Evolutionary conservation across 148 eudicot species (phyloP).

Genomic region (Dysphania ambrosioides): DNA sequence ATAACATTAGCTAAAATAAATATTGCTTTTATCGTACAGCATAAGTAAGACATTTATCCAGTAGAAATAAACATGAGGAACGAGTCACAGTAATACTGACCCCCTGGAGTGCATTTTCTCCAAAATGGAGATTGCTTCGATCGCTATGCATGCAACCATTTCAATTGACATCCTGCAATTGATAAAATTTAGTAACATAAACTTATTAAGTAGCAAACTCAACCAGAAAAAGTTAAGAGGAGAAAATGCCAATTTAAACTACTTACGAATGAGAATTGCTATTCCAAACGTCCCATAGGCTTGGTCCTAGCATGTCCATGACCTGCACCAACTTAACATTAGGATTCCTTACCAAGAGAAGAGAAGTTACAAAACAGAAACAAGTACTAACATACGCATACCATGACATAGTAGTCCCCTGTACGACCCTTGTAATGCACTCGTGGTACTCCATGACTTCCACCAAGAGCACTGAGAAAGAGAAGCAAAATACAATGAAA

Average conservation of each 20-base stretch:
- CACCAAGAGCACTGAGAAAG: slow-evolving; percentile 63
- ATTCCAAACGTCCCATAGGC: slow-evolving; percentile 98
- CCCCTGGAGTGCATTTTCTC: slow-evolving; percentile 93
- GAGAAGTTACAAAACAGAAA: not conserved
- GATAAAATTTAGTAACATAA: not conserved
- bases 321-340: slow-evolving; percentile 44
- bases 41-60: not conserved
- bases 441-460: slow-evolving; percentile 90
- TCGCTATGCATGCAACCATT: slow-evolving; percentile 96
- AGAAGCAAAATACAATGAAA: not conserved
- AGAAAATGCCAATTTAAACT: not conserved
- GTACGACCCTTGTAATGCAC: slow-evolving; percentile 84
- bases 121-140: slow-evolving; percentile 86
- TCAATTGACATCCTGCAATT: slow-evolving; percentile 75
- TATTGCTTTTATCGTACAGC: not conserved
- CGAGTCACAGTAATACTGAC: slow-evolving; percentile 31
- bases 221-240: not conserved
- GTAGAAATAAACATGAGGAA: not conserved
- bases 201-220: not conserved
- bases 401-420: slow-evolving; percentile 84
- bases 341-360: slow-evolving; percentile 7
- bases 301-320: slow-evolving; percentile 98
- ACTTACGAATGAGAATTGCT: slow-evolving; percentile 69
- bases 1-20: no score
- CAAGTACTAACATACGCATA: slow-evolving; percentile 19